Evolutionary conservation across 2,329 filamentous ascomycete genomes (phyloP), one percentile per base, ranked within the genome.

Genomic region (Zalaria obscura): DNA sequence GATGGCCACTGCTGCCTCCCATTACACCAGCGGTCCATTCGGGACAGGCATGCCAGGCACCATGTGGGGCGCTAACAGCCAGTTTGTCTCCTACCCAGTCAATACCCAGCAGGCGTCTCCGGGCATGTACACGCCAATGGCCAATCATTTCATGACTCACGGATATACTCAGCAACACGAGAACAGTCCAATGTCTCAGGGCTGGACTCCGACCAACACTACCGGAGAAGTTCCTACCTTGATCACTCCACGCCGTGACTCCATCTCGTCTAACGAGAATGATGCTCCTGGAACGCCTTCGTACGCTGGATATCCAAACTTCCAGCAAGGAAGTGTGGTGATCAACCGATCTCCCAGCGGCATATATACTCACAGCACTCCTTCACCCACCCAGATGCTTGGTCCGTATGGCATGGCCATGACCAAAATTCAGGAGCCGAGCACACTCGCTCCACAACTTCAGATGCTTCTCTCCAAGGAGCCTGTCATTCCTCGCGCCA

Each of bases 401-500:
- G 63, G 61, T 41, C 56, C 57, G 2, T 69, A 68, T 51, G 56
- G 65, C 47, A 61, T 66, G 50, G 54, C 60, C 18, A 42, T 55
- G 25, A 48, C 46, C 33, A 60, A 61, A 55, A 54, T 57, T 46
- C 50, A 50, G 3, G 58, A 59, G 44, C 51, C 52, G 47, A 58
- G 62, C 40, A 61, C 63, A 18, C 57, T 69, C 40, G 60, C 67
- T 25, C 61, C 65, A 10, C 59, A 64, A 36, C 56, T 71, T 43
- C 61, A 68, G 54, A 55, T 63, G 35, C 54, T 69, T 35, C 52
- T 70, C 35, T 50, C 79, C 53, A 76, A 83, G 55, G 79, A 87
- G n/a, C 91, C 91, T 11, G 63, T 78, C 0, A 83, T 98, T 47
- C 91, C 91, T 18, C 74, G 76, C 48, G 89, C 91, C 39, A 88